Conservation (phyloP, 805 yeast genomes). For the Hanseniaspora hatyaiensis region DNA sequence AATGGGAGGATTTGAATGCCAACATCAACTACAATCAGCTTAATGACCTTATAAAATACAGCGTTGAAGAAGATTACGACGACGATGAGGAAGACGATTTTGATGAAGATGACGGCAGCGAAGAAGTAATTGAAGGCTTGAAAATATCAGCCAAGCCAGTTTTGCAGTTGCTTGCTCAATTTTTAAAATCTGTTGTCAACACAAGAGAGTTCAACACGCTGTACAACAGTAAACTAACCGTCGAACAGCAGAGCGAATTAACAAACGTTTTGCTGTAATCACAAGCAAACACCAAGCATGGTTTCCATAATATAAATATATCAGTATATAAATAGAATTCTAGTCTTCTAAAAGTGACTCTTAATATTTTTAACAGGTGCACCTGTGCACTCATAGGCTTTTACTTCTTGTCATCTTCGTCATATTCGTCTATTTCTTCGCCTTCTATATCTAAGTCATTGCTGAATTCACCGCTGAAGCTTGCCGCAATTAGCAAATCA, state of each 20-base stretch:
- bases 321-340: not conserved
- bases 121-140: constrained; percentile 24
- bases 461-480: constrained; percentile 62
- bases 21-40: constrained; percentile 15
- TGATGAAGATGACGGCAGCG: constrained; percentile 29
- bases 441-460: constrained; percentile 37
- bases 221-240: not conserved
- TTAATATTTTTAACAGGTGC: too few species aligned
- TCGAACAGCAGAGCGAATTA: constrained; percentile 1
- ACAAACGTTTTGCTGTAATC: constrained; percentile 2
- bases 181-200: not conserved
- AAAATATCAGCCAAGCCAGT: not conserved
- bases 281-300: too few species aligned
- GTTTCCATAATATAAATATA: too few species aligned
- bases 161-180: not conserved
- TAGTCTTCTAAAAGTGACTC: too few species aligned
- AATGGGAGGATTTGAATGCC: constrained; percentile 22
- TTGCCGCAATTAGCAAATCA: constrained; percentile 36
- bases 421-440: constrained; percentile 27
- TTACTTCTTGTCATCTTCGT: not conserved
- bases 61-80: constrained; percentile 28
- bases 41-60: constrained; percentile 23
- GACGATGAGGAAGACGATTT: constrained; percentile 34
- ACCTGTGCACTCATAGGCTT: too few species aligned
- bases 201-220: not conserved